Conservation (phyloP, 768 basidiomycete genomes). For the Boletus subparvulus region DNA sequence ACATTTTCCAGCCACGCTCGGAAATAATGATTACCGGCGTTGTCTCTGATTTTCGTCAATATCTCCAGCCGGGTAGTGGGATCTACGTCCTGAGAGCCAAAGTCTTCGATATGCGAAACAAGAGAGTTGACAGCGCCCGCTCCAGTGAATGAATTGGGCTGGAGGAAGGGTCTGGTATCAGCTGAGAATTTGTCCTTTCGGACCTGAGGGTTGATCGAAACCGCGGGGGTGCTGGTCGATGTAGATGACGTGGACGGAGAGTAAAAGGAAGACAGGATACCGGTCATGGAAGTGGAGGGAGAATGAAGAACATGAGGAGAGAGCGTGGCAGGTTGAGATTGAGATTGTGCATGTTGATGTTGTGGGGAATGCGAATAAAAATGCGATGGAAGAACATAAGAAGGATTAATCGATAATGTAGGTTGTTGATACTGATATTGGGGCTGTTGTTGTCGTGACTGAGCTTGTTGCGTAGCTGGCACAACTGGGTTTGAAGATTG, state of each 20-base stretch:
- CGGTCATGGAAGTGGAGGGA: constrained; percentile 40
- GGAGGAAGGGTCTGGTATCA: constrained; percentile 56
- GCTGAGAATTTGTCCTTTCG: constrained; percentile 54
- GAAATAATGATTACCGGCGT: constrained; percentile 84
- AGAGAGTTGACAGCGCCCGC: constrained; percentile 67
- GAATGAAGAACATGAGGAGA: constrained; percentile 70
- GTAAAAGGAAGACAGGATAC: constrained; percentile 41
- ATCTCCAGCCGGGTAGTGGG: constrained; percentile 67
- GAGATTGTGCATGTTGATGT: constrained; percentile 30
- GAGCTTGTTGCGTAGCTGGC: constrained; percentile 32
- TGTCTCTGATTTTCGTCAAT: constrained; percentile 76
- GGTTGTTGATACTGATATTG: constrained; percentile 42
- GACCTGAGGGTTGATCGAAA: constrained; percentile 46
- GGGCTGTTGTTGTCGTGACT: constrained; percentile 37
- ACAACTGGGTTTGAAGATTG: constrained; percentile 42
- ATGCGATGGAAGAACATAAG: constrained; percentile 39
- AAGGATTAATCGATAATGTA: constrained; percentile 44
- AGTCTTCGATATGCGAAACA: constrained; percentile 56
- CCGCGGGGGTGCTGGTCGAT: constrained; percentile 25
- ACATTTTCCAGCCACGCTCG: constrained; percentile 82
- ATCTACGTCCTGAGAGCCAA: constrained; percentile 64
- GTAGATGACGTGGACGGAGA: constrained; percentile 33
- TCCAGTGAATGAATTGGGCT: constrained; percentile 60
- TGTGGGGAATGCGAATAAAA: constrained; percentile 37
- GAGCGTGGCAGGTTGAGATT: constrained; percentile 56